Base-by-base conservation (phyloP, 2,329 filamentous ascomycete genomes). In the Stylonectria norvegica region DNA sequence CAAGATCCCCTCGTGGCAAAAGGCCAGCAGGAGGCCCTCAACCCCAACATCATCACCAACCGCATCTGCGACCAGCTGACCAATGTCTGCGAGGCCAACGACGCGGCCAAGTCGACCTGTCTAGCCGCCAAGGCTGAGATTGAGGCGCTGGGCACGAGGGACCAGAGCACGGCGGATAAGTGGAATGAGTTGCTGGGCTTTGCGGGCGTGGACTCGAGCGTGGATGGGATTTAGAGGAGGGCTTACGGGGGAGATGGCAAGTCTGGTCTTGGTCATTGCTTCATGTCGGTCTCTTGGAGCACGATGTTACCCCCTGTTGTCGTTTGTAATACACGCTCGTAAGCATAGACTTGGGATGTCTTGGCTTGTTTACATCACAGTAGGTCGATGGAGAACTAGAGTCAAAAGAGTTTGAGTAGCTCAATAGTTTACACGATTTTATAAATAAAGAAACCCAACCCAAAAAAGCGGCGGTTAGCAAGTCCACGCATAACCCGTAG, bases 31-130 rank as follows among this genome's bases (percentile, higher is more conserved):
- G 82, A 85, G 58, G 81, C 81, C 7, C 69, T 85, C 32, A 85
- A 86, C 75, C 81, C 81, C 41, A 77, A 78, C 68, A 86, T 86
- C 70, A 86, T 86, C 69, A 83, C 80, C 60, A 85, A 83, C 72
- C 76, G 80, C 46, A 79, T 86, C 61, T 81, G 78, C 63, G 81
- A 86, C 63, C 79, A 85, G 67, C 72, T 86, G 43, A 73, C 64
- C 57, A 85, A 84, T 64, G 78, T 81, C 25, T 86, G 82, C 65
- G 66, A 69, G 27, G 81, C 81, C 38, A 81, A 80, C 57, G 70
- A 67, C 18, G 79, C 76, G 4, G 82, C 80, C 38, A 70, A 76
- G 49, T 58, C 70, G 10, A 69, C 71, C 5, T 82, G 77, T 62
- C 52, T 61, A 35, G 62, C 64, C 17, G 80, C 79, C 3, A 68